phyloP scores from a whole-genome alignment of 2,329 filamentous ascomycete genomes.

The Helotiales sp. region DNA sequence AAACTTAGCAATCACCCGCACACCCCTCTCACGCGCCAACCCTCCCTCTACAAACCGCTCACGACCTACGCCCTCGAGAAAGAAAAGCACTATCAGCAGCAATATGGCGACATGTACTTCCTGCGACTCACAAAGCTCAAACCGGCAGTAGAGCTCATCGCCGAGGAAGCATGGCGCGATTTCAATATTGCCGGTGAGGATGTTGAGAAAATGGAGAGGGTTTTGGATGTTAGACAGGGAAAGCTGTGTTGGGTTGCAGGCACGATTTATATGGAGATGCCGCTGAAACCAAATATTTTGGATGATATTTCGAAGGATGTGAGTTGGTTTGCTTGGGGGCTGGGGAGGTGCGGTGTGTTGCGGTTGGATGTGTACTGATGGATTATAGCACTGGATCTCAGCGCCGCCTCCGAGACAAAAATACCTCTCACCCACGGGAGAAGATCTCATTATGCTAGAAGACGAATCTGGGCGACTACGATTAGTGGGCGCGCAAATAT shows the following conservation, averaged over 20 bases:
- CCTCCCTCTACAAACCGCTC: slow-evolving; percentile 74
- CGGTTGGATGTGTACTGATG: slow-evolving; percentile 19
- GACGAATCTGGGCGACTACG: slow-evolving; percentile 91
- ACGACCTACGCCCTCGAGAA: slow-evolving; percentile 75
- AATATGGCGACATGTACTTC: slow-evolving; percentile 98
- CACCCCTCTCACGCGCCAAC: slow-evolving; percentile 54
- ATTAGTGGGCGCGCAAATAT: slow-evolving; percentile 73
- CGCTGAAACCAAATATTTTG: slow-evolving; percentile 91
- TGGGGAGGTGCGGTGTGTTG: neutral
- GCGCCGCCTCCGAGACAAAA: slow-evolving; percentile 78
- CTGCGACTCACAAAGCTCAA: slow-evolving; percentile 86
- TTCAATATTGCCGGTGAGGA: slow-evolving; percentile 78
- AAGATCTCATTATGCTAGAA: slow-evolving; percentile 82
- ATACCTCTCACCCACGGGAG: slow-evolving; percentile 67
- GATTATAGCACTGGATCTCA: slow-evolving; percentile 78
- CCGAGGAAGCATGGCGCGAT: slow-evolving; percentile 75
- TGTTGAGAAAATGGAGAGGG: slow-evolving; percentile 79
- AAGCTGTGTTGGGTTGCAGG: slow-evolving; percentile 94
- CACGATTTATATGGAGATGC: slow-evolving; percentile 97
- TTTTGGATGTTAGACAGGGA: slow-evolving; percentile 93
- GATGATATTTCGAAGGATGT: slow-evolving; percentile 95
- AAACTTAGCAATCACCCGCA: slow-evolving; percentile 22
- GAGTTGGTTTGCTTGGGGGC: slow-evolving; percentile 41
- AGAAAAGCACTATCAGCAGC: slow-evolving; percentile 82
- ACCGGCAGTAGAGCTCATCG: slow-evolving; percentile 77